These are phyloP conservation scores for Euphrasia arctica DNA, from an alignment of 305 asterid species.

Conservation along the genomic window DNA sequence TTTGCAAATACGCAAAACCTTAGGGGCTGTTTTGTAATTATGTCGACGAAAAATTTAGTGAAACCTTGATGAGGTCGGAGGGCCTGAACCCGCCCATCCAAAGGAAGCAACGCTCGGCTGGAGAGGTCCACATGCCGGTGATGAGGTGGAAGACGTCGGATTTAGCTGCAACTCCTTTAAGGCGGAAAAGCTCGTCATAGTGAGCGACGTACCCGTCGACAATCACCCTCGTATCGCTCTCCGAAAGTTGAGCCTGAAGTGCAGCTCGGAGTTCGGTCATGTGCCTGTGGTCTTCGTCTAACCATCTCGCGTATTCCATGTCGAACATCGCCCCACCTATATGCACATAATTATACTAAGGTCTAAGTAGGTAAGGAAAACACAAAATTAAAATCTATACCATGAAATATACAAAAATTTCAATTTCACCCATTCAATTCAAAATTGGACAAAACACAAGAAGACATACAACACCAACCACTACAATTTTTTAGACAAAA, in stretches of 20 bases:
- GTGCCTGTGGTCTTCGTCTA: constrained; percentile 85
- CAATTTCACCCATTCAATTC: constrained; percentile 2
- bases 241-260: constrained; percentile 71
- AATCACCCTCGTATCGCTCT: constrained; percentile 63
- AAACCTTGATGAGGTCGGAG: constrained; percentile 86
- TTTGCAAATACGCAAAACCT: neutral
- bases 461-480: constrained; percentile 21
- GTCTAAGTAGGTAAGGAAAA: too few relatives aligned
- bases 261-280: constrained; percentile 76
- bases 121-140: constrained; percentile 89
- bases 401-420: neutral
- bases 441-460: constrained; percentile 22
- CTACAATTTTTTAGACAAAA: neutral
- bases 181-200: constrained; percentile 68
- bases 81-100: constrained; percentile 99
- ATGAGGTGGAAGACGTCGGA: constrained; percentile 86
- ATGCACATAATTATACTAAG: too few relatives aligned
- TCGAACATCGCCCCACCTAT: constrained; percentile 86
- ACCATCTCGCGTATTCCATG: constrained; percentile 92
- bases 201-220: constrained; percentile 75
- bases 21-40: neutral
- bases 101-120: constrained; percentile 88
- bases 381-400: too few relatives aligned
- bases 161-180: constrained; percentile 74
- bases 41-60: neutral